Evolutionary conservation across 306 rosid genomes (phyloP), one percentile per base, ranked within the genome.

Genomic region (Rosa rugosa): DNA sequence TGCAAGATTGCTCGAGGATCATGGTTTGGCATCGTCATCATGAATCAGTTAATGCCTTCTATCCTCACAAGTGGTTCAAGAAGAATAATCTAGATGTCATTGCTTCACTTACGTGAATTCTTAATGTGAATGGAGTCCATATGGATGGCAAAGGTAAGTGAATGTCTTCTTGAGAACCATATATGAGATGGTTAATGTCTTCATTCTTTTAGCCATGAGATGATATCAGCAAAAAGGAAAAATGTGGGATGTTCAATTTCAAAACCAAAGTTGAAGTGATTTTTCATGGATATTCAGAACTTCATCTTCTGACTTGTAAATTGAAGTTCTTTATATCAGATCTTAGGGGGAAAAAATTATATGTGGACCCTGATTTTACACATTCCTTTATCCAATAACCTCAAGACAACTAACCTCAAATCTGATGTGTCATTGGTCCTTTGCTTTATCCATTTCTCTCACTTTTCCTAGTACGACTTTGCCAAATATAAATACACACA

Each of bases 11-110:
- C 90, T 90, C 90, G 0, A 86, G 83, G 75, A 81, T 92, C 80
- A 84, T 88, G 97, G 98, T 95, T 81, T 95, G 98, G 99, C 87
- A 77, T 73, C 69, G 83, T 75, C 82, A 74, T 82, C 83, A 85
- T 8, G 78, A 79, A 82, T 86, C 91, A 11, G 75, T 93, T 36
- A 63, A 71, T 81, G 56, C 85, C 53, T 79, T 75, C 66, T 87
- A 91, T 86, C 97, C 97, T 16, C 77, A 71, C 47, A 86, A 84
- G 71, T 91, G 99, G 99, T 60, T 83, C 75, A 44, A 68, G 75
- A 86, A 75, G 87, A 89, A 85, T 67, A 85, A 88, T 84, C 83
- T 91, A 1, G 94, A 94, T 72, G 88, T 50, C 83, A 77, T 89
- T 82, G 80, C 88, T 78, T 89, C 89, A 12, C 80, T 87, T 36